Base-by-base conservation (phyloP, 345 rosid species). In the Eucalyptus caleyi region DNA sequence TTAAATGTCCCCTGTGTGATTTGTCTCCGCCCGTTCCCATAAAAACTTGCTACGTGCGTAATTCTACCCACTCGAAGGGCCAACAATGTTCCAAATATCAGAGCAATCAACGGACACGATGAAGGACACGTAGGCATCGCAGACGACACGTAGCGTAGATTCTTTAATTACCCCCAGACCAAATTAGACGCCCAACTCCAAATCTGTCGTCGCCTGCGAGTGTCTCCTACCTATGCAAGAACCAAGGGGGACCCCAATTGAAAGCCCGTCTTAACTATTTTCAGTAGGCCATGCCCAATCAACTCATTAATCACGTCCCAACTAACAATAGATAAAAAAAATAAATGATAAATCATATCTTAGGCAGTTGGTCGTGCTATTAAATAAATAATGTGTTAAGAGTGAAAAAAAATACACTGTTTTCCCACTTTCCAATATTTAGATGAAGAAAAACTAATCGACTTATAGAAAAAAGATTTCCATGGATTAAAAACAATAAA, bases 391-490 rank as follows among this genome's bases (percentile, higher is more conserved):
- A 56, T 10, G 3, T 24, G 62, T 56, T 2, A 10, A 56, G 30
- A 56, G 62, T 24, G 12, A 9, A 23, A 56, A 9, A 24, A 5
- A 56, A 56, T 1, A 53, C 1, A 53, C 30, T 56, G 2, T 56
- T 56, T 56, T 56, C 30, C 13, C 6, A 56, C 62, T 56, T 56
- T 56, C 13, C 0, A 26, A 23, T 24, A 56, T 56, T 56, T 24
- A 56, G 13, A 56, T 5, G 12, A 4, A 9, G 30, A 9, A 24
- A 56, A 56, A 56, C 21, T 56, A 56, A 56, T 56, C 0, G 6
- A 24, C 0, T 2, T 23, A 24, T 11, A 56, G 3, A 56, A 24
- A 24, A 21, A 56, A 9, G 3, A 56, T 56, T 24, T 56, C 1
- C 30, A 11, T 11, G 13, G 13, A 2, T 23, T 56, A 2, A 23